These are phyloP conservation scores for Aspergillus calidoustus DNA, from an alignment of 2,329 filamentous ascomycete genomes.

Conservation along the genomic window DNA sequence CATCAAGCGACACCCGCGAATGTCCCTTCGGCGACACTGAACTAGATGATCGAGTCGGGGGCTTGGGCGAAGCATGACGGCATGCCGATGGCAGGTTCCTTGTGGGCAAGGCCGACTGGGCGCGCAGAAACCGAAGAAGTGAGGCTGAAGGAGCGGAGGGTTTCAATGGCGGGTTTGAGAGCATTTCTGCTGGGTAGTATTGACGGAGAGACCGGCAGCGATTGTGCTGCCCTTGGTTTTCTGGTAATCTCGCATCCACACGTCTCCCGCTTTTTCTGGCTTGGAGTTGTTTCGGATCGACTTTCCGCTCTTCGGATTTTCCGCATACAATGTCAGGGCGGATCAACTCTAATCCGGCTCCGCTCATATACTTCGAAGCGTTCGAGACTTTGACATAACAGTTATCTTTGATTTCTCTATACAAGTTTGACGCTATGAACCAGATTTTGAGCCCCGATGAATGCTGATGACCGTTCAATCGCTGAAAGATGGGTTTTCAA, in stretches of 20 bases:
- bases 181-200: slow-evolving; percentile 38
- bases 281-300: not conserved
- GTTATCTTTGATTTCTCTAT: slow-evolving; percentile 3
- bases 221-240: slow-evolving; percentile 8
- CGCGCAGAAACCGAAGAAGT: slow-evolving; percentile 74
- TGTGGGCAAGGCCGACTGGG: slow-evolving; percentile 61
- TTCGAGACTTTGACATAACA: not conserved
- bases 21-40: slow-evolving; percentile 23
- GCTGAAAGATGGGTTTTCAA: slow-evolving; percentile 1
- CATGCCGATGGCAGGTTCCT: slow-evolving; percentile 39
- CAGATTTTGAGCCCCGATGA: not conserved
- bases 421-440: not conserved
- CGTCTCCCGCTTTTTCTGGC: slow-evolving; percentile 2
- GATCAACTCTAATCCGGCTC: slow-evolving; percentile 17
- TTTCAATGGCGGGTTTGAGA: slow-evolving; percentile 40
- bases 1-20: slow-evolving; percentile 28
- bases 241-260: not conserved
- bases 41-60: slow-evolving; percentile 20
- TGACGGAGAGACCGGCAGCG: slow-evolving; percentile 16
- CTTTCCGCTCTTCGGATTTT: slow-evolving; percentile 14
- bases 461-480: not conserved
- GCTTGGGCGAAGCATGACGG: slow-evolving; percentile 22
- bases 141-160: slow-evolving; percentile 55
- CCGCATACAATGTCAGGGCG: slow-evolving; percentile 10
- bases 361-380: not conserved